A percentile compares a stretch with the other conserved stretches of the same genome.
These are phyloP conservation scores for Neoarthrinium moseri DNA, from an alignment of 2,329 filamentous ascomycete genomes.

Conservation along the genomic window DNA sequence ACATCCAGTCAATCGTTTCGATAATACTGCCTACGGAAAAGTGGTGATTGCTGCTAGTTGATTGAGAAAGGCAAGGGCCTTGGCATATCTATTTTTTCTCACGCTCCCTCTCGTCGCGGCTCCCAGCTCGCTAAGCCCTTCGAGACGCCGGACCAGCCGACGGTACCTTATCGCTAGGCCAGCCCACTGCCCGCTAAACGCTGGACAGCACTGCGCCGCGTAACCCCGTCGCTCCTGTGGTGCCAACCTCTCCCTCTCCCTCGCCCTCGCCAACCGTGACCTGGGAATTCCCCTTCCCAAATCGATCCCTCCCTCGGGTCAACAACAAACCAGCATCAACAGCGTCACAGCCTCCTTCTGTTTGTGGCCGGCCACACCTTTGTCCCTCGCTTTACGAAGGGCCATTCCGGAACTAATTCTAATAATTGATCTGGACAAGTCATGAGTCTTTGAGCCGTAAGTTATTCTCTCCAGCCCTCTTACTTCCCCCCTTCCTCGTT, in stretches of 20 bases:
- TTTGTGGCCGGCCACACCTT: constrained; percentile 9
- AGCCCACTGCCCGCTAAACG: not conserved
- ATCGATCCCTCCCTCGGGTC: not conserved
- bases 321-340: constrained; percentile 3
- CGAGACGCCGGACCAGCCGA: constrained; percentile 8
- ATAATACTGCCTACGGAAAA: not conserved
- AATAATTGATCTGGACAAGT: not conserved
- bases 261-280: not conserved
- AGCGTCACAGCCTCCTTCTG: constrained; percentile 5
- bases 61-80: too few species aligned
- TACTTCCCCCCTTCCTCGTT: too few species aligned
- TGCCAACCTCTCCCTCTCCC: constrained; percentile 3
- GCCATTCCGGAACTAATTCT: constrained; percentile 5
- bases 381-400: constrained; percentile 4
- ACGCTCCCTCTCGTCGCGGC: too few species aligned
- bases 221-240: constrained; percentile 2
- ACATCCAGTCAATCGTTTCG: constrained; percentile 8
- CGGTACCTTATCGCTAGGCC: constrained; percentile 5
- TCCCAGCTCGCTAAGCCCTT: not conserved
- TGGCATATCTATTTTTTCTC: too few species aligned
- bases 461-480: not conserved
- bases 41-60: not conserved
- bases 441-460: constrained; percentile 9
- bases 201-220: not conserved
- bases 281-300: too few species aligned